A percentile compares a stretch with the other conserved stretches of the same genome.
phyloP scores from a whole-genome alignment of 352 stramenopile genomes.

The Pythium vanterpoolii region DNA sequence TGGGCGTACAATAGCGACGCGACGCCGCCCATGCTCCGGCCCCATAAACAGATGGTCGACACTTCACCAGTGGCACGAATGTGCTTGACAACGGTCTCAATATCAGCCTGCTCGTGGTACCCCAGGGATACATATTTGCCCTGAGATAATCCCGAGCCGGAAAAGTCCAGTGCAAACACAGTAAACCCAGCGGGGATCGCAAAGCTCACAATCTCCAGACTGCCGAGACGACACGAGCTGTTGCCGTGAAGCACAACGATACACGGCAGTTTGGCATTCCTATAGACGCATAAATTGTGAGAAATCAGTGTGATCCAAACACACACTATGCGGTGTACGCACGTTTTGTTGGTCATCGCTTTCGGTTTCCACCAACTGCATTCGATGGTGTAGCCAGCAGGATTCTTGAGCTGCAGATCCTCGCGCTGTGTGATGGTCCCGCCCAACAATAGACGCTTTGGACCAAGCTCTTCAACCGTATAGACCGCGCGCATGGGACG shows the following conservation, averaged over 20 bases:
- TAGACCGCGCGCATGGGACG: constrained; percentile 68
- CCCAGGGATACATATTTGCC: constrained; percentile 84
- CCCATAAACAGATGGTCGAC: constrained; percentile 72
- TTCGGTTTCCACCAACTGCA: constrained; percentile 86
- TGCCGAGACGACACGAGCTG: constrained; percentile 72
- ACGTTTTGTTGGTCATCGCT: constrained; percentile 24
- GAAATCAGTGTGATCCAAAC: neutral
- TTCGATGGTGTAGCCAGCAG: constrained; percentile 67
- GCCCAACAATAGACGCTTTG: constrained; percentile 49
- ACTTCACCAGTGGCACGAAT: constrained; percentile 44
- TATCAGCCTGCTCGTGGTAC: constrained; percentile 74
- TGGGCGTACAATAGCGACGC: constrained; percentile 67
- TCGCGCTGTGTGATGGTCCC: constrained; percentile 58
- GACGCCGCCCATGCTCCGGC: constrained; percentile 78
- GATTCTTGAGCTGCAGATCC: constrained; percentile 76
- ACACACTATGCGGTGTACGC: constrained; percentile 3
- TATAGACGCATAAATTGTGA: neutral
- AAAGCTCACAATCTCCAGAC: constrained; percentile 74
- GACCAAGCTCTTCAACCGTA: constrained; percentile 54
- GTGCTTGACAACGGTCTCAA: constrained; percentile 68
- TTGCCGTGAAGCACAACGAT: constrained; percentile 85
- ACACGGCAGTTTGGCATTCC: constrained; percentile 50
- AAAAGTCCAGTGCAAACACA: constrained; percentile 82
- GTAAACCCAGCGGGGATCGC: constrained; percentile 74
- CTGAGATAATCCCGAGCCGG: constrained; percentile 64